Evolutionary conservation across 192 early-diverging fungal genomes (phyloP).

Genomic region (Coemansia asiatica): DNA sequence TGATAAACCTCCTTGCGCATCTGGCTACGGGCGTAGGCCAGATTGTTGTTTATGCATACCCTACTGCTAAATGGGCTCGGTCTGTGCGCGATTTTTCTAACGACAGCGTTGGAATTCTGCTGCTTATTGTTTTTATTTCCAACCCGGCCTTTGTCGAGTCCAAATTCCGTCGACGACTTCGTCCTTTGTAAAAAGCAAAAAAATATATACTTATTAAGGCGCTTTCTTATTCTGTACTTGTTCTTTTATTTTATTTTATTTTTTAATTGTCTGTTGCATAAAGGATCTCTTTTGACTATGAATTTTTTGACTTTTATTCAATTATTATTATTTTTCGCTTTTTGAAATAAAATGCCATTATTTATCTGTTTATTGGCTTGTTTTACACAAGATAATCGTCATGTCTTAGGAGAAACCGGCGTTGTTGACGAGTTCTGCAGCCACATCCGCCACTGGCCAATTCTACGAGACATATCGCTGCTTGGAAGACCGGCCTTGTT

Average conservation of each 20-base stretch:
- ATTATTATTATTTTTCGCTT: background rate
- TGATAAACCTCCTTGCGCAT: constrained; percentile 51
- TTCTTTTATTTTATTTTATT: background rate
- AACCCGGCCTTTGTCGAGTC: constrained; percentile 54
- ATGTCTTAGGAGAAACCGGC: constrained; percentile 13
- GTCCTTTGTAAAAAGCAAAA: constrained; percentile 2
- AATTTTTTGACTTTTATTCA: background rate
- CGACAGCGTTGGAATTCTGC: constrained; percentile 52
- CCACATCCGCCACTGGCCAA: constrained; percentile 48
- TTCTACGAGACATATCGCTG: constrained; percentile 37
- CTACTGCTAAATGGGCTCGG: constrained; percentile 39
- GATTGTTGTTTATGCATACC: constrained; percentile 52
- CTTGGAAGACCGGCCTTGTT: constrained; percentile 41
- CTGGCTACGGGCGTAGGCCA: constrained; percentile 48
- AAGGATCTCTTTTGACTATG: background rate
- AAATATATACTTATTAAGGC: too few relatives aligned
- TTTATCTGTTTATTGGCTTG: background rate
- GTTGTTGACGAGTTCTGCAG: constrained; percentile 15
- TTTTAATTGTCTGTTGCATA: too few relatives aligned
- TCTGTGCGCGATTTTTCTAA: constrained; percentile 52
- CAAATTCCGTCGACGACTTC: constrained; percentile 24
- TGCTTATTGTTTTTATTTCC: constrained; percentile 52
- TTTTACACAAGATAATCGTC: background rate
- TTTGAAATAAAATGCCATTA: background rate
- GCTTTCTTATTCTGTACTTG: too few relatives aligned